Evolutionary conservation across 768 basidiomycete genomes (phyloP), one percentile per base, ranked within the genome.

Genomic region (Auriscalpium orientale): DNA sequence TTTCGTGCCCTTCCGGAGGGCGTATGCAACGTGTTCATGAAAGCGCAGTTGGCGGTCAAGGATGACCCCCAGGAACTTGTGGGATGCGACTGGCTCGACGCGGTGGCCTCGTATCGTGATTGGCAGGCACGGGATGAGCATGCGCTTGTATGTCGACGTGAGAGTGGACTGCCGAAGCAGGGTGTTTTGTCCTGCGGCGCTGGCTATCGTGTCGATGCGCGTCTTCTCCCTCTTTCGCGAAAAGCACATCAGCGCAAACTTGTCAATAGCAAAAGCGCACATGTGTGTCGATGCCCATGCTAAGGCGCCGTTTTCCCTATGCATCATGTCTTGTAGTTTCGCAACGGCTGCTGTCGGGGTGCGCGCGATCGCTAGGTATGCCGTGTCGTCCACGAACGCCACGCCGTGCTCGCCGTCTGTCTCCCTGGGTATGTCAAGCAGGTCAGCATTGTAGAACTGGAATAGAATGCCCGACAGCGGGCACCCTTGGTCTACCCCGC

Each of bases 291-390:
- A 1, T 7, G 46, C n/a, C 46, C 46, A 48, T 8, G 2, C 5
- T 13, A 48, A 6, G 4, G 46, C 46, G n/a, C 46, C 46, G 2
- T 6, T 6, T 28, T 12, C 15, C 20, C 46, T 16, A 0, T 12
- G 12, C 18, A 48, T 20, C 46, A 48, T 48, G 13, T 7, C 46
- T 4, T 20, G 15, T 4, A 22, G 3, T 22, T 48, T 48, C 4
- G 13, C 46, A 1, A 13, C 21, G 2, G 67, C 68, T 1, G 62
- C 60, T 0, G 44, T 35, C 11, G 73, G 68, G 33, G 35, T 54
- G 1, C 65, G 58, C 0, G 65, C 68, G 5, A 61, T 54, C 0
- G 70, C 70, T 0, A 74, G 18, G 4, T 70, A 22, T 15, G 46
- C n/a, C 1, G 51, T 15, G 20, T 59, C 15, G 36, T 50, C 49